Conservation (phyloP, 2,329 filamentous ascomycete genomes). For the Phialophora tarda region DNA sequence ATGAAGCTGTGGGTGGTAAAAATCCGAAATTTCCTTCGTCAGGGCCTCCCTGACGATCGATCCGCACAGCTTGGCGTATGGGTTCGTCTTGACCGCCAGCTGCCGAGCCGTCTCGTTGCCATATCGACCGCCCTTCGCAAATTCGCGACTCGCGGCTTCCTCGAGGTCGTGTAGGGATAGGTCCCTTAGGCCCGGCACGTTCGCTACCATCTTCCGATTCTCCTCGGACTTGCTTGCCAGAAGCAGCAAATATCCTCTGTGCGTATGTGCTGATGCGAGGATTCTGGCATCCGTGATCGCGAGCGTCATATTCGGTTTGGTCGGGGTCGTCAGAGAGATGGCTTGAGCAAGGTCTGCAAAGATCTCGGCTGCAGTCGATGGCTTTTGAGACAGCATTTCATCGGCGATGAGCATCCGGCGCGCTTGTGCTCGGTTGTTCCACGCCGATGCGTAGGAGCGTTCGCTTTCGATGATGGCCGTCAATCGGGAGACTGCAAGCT, state of each 20-base stretch:
- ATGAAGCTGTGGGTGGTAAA: conserved; percentile 22
- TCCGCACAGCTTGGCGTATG: conserved; percentile 67
- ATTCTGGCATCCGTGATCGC: conserved; percentile 57
- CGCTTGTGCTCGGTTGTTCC: conserved; percentile 62
- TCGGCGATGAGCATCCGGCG: conserved; percentile 47
- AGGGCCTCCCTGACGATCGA: conserved; percentile 66
- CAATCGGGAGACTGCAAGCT: conserved; percentile 48
- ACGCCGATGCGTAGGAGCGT: conserved; percentile 60
- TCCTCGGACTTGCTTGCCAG: conserved; percentile 45
- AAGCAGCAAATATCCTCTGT: conserved; percentile 56
- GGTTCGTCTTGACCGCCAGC: conserved; percentile 65
- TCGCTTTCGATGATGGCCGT: conserved; percentile 50
- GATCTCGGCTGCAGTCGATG: conserved; percentile 37
- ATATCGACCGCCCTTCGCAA: conserved; percentile 60
- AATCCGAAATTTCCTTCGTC: conserved; percentile 57
- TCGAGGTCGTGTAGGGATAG: conserved; percentile 53
- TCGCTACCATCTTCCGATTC: conserved; percentile 28
- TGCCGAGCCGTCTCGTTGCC: conserved; percentile 63
- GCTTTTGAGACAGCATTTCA: conserved; percentile 33
- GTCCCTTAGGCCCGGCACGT: conserved; percentile 36
- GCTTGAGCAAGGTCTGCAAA: conserved; percentile 49
- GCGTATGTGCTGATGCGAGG: conserved; percentile 61
- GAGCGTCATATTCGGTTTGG: conserved; percentile 48
- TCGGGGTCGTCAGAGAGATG: conserved; percentile 54
- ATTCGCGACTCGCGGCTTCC: conserved; percentile 62